Evolutionary conservation across 257 asterid genomes (phyloP).

Genomic region (Mitragyna speciosa): DNA sequence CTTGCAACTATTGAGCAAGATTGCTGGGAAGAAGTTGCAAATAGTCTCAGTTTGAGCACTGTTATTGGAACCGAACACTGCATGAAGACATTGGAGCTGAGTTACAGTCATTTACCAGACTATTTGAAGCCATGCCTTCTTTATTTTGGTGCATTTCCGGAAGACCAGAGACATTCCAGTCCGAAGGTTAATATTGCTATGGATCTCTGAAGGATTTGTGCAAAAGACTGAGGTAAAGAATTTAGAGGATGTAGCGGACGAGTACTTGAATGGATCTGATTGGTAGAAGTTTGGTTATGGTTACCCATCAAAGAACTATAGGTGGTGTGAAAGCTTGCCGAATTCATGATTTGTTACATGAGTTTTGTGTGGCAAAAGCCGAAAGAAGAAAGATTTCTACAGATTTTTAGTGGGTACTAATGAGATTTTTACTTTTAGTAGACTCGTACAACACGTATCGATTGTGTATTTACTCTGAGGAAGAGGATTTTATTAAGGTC

Average conservation of each 20-base stretch:
- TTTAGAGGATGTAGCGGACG: conserved; percentile 5
- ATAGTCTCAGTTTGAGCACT: background rate
- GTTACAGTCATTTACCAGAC: too few relatives aligned
- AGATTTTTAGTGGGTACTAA: background rate
- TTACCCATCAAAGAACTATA: background rate
- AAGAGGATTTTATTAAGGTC: background rate
- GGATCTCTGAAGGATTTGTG: conserved; percentile 28
- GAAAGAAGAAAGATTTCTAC: background rate
- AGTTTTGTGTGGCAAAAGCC: conserved; percentile 8
- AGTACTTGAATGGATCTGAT: conserved; percentile 5
- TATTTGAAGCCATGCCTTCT: too few relatives aligned
- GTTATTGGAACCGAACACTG: background rate
- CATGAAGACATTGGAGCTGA: background rate
- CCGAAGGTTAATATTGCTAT: conserved; percentile 14
- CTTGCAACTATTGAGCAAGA: conserved; percentile 1
- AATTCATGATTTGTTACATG: background rate
- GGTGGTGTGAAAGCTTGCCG: background rate
- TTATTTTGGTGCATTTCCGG: too few relatives aligned
- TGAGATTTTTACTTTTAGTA: background rate
- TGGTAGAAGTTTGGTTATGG: background rate
- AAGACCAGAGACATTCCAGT: conserved; percentile 5
- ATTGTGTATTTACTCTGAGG: background rate
- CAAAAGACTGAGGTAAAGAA: background rate
- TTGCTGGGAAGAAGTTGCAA: conserved; percentile 18
- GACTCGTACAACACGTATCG: background rate